These are phyloP conservation scores for Sporothrix protearum DNA, from an alignment of 2,329 filamentous ascomycete species.

Conservation along the genomic window DNA sequence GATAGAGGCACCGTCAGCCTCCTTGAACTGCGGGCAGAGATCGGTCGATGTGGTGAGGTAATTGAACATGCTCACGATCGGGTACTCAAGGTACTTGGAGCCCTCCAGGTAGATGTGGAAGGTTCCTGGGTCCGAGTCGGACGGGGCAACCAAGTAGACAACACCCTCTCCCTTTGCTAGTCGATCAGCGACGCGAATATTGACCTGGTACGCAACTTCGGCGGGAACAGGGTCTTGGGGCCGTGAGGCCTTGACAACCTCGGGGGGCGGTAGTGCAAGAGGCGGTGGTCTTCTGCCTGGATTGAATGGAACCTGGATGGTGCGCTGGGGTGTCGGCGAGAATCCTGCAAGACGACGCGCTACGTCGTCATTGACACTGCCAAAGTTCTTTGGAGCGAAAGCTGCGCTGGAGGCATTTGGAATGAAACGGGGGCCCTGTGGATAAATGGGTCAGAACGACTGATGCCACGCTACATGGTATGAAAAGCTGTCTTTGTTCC, in stretches of 20 bases:
- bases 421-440: neutral
- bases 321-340: neutral
- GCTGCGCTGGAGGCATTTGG: neutral
- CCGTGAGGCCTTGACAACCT: neutral
- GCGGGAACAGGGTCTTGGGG: neutral
- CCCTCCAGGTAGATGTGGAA: constrained; percentile 26
- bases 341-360: neutral
- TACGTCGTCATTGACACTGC: neutral
- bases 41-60: constrained; percentile 24
- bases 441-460: neutral
- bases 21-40: constrained; percentile 26
- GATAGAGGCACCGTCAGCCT: constrained; percentile 22
- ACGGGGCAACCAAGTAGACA: constrained; percentile 18
- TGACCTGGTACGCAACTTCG: constrained; percentile 20
- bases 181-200: constrained; percentile 23
- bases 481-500: too few species aligned
- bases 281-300: neutral
- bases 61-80: constrained; percentile 27
- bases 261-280: neutral
- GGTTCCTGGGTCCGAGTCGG: constrained; percentile 8
- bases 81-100: constrained; percentile 25
- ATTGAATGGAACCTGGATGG: neutral
- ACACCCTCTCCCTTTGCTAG: constrained; percentile 22
- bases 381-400: neutral
- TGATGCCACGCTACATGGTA: too few species aligned